Percentiles rank a stretch among this genome's conserved stretches.
Evolutionary conservation across 1,139 yeast species (phyloP).

Genomic region (Kodamaea fungicola): DNA sequence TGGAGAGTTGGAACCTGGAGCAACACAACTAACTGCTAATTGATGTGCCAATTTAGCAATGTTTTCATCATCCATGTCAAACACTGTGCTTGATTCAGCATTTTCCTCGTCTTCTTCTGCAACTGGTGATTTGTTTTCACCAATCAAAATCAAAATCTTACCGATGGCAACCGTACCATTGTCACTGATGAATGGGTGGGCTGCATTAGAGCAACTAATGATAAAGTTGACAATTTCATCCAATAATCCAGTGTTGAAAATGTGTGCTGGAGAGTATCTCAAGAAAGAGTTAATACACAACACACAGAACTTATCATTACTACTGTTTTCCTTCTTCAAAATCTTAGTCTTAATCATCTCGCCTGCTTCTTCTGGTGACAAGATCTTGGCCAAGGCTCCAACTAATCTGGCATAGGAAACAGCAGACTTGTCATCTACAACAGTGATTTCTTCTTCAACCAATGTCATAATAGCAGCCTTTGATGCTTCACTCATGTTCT

Average conservation of each 20-base stretch:
- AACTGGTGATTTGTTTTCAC: slow-evolving; percentile 40
- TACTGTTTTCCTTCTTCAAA: slow-evolving; percentile 30
- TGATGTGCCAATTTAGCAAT: slow-evolving; percentile 39
- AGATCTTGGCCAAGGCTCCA: slow-evolving; percentile 71
- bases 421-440: slow-evolving; percentile 55
- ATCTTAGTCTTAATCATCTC: slow-evolving; percentile 60
- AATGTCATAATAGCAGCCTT: slow-evolving; percentile 68
- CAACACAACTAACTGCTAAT: slow-evolving; percentile 46
- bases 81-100: slow-evolving; percentile 15
- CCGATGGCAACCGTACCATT: slow-evolving; percentile 84
- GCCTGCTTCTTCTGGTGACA: slow-evolving; percentile 63
- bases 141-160: slow-evolving; percentile 59
- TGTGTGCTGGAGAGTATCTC: slow-evolving; percentile 66
- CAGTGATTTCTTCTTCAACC: slow-evolving; percentile 65
- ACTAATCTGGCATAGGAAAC: slow-evolving; percentile 75
- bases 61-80: slow-evolving; percentile 37
- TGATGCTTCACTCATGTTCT: slow-evolving; percentile 69
- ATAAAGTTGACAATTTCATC: slow-evolving; percentile 48
- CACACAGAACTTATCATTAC: slow-evolving; percentile 52
- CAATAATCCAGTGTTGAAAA: slow-evolving; percentile 49
- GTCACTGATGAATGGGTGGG: slow-evolving; percentile 61
- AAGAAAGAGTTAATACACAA: slow-evolving; percentile 77
- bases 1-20: slow-evolving; percentile 60
- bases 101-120: slow-evolving; percentile 9
- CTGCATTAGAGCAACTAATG: slow-evolving; percentile 42